A percentile compares a stretch with the other conserved stretches of the same genome.
Conservation (phyloP, 176 grass and related monocot genomes). For the Oryza longistaminata region DNA sequence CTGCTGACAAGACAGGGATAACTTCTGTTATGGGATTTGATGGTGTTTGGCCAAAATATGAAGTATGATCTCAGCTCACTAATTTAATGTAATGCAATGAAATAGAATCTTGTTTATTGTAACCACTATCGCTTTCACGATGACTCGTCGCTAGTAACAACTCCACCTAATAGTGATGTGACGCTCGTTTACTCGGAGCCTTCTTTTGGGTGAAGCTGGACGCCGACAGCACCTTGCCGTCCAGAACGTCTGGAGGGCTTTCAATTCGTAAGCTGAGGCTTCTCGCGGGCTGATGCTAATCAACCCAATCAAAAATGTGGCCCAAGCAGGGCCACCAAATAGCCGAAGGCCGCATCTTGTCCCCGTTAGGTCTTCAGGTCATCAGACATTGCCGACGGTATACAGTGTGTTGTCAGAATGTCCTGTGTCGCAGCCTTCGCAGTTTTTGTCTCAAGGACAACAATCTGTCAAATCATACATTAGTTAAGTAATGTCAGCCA, state of each 20-base stretch:
- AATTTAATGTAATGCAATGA: constrained; percentile 31
- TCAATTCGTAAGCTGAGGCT: not conserved
- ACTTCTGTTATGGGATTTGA: constrained; percentile 9
- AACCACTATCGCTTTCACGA: constrained; percentile 27
- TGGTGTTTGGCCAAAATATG: not conserved
- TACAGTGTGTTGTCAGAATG: constrained; percentile 88
- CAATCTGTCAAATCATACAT: constrained; percentile 69
- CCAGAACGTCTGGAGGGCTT: not conserved
- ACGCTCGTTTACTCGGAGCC: not conserved
- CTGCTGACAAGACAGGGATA: not conserved
- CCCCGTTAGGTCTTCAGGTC: constrained; percentile 70
- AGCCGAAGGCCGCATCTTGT: not conserved
- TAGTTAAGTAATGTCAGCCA: not conserved
- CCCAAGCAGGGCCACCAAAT: not conserved
- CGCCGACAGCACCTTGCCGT: not conserved
- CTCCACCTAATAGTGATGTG: constrained; percentile 34
- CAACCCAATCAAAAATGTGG: constrained; percentile 36
- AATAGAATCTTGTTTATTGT: constrained; percentile 9
- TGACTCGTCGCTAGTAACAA: constrained; percentile 21
- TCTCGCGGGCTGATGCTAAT: not conserved
- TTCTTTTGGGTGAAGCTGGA: not conserved
- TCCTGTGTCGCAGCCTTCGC: constrained; percentile 89
- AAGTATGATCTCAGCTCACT: constrained; percentile 18
- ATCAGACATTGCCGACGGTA: constrained; percentile 85
- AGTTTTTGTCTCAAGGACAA: constrained; percentile 81